These are phyloP conservation scores for Daldinia sp. DNA, from an alignment of 2,329 filamentous ascomycete genomes.

Conservation along the genomic window DNA sequence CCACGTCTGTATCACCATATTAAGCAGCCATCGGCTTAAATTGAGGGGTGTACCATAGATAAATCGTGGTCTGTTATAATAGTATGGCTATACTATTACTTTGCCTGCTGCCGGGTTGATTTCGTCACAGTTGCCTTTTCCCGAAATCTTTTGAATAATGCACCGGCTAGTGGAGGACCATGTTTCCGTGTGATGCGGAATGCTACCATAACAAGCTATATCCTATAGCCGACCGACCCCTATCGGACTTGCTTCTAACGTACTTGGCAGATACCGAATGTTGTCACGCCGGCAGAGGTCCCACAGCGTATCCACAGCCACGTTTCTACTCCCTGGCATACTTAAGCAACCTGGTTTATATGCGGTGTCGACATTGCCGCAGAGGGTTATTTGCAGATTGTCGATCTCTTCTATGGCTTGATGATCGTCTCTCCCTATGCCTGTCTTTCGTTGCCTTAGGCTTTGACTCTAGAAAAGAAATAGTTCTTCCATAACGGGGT, in stretches of 20 bases:
- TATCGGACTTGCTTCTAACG: background rate
- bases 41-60: background rate
- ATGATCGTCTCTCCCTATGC: background rate
- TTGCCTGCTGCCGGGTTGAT: background rate
- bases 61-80: background rate
- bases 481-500: background rate
- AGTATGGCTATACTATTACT: conserved; percentile 2
- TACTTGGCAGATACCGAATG: conserved; percentile 8
- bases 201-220: conserved; percentile 1
- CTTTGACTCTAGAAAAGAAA: background rate
- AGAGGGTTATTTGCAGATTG: conserved; percentile 11
- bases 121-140: background rate
- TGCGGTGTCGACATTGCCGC: conserved; percentile 9
- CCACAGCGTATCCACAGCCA: conserved; percentile 3
- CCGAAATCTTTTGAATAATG: background rate
- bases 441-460: background rate
- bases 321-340: conserved; percentile 8
- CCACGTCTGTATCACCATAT: background rate
- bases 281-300: background rate
- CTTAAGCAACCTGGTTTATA: conserved; percentile 2
- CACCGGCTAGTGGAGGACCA: background rate
- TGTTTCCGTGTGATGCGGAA: conserved; percentile 2
- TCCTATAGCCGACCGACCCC: conserved; percentile 10
- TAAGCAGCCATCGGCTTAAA: background rate
- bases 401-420: conserved; percentile 3